Conservation (phyloP, 1,284 basidiomycete species). For the Ganoderma sp. region DNA sequence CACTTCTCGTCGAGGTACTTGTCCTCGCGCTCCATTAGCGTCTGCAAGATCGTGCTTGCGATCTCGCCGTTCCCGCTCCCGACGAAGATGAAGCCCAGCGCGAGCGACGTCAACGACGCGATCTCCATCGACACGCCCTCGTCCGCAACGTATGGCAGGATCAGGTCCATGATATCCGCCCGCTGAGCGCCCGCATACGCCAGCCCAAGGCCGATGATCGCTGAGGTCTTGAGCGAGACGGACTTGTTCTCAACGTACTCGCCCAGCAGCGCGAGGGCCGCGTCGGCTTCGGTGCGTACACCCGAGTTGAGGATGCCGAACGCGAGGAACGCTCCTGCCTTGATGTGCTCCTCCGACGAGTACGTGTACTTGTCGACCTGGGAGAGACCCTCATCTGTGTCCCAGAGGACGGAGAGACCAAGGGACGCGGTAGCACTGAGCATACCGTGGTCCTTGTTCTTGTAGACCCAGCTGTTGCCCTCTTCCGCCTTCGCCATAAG, state of each 20-base stretch:
- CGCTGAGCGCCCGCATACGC: slow-evolving; percentile 95
- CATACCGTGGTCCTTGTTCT: slow-evolving; percentile 99
- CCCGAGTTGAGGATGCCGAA: slow-evolving; percentile 93
- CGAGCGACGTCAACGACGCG: slow-evolving; percentile 83
- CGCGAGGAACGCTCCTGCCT: slow-evolving; percentile 95
- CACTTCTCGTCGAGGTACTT: slow-evolving; percentile 88
- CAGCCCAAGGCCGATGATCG: slow-evolving; percentile 91
- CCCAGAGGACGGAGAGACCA: slow-evolving; percentile 94
- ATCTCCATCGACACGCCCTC: slow-evolving; percentile 90
- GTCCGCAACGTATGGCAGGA: slow-evolving; percentile 85
- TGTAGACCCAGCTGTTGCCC: slow-evolving; percentile 98
- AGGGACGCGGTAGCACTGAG: slow-evolving; percentile 95
- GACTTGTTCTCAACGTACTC: slow-evolving; percentile 94
- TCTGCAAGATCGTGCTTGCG: slow-evolving; percentile 88
- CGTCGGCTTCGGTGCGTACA: slow-evolving; percentile 93
- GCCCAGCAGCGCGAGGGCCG: slow-evolving; percentile 88
- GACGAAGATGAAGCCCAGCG: slow-evolving; percentile 95
- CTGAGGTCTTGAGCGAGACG: slow-evolving; percentile 82
- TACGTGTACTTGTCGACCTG: slow-evolving; percentile 99
- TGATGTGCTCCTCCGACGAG: slow-evolving; percentile 95
- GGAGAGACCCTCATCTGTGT: slow-evolving; percentile 92
- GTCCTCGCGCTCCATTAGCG: slow-evolving; percentile 88
- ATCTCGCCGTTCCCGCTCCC: slow-evolving; percentile 96
- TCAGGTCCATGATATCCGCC: slow-evolving; percentile 80
- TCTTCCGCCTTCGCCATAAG: slow-evolving; percentile 97